A percentile compares a stretch with the other conserved stretches of the same genome.
Evolutionary conservation across 2,329 filamentous ascomycete genomes (phyloP).

Genomic region (Rutstroemia sp.): DNA sequence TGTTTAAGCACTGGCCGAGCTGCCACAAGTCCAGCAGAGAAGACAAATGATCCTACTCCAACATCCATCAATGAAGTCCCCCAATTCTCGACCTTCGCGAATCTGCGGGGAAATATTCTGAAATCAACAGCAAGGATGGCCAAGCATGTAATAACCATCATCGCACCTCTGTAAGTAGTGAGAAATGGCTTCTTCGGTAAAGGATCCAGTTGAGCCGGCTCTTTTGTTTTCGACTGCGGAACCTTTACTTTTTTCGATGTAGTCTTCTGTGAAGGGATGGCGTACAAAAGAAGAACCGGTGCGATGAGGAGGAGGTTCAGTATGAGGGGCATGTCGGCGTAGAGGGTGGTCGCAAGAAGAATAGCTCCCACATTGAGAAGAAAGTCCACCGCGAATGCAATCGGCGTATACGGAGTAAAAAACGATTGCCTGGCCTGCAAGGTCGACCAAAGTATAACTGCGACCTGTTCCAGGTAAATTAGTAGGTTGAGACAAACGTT

Average conservation of each 20-base stretch:
- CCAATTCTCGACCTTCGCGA: constrained; percentile 99
- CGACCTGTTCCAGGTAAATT: constrained; percentile 47
- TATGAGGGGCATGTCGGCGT: constrained; percentile 66
- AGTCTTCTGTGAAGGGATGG: constrained; percentile 34
- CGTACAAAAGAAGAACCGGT: constrained; percentile 56
- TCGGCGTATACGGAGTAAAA: constrained; percentile 66
- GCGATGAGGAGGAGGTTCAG: constrained; percentile 68
- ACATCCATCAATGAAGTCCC: constrained; percentile 98
- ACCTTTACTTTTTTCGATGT: constrained; percentile 43
- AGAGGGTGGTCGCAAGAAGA: constrained; percentile 79
- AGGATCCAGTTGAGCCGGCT: constrained; percentile 34
- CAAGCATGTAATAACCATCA: constrained; percentile 85
- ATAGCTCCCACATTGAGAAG: constrained; percentile 77
- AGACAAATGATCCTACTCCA: constrained; percentile 95
- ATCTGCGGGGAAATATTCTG: constrained; percentile 81
- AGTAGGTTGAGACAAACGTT: constrained; percentile 3
- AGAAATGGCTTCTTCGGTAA: constrained; percentile 86
- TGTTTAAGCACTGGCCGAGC: constrained; percentile 73
- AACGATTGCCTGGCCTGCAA: constrained; percentile 78
- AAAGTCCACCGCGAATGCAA: constrained; percentile 72
- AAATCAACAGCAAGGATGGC: constrained; percentile 98
- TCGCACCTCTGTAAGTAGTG: constrained; percentile 81
- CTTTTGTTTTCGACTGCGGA: constrained; percentile 35
- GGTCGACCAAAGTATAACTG: constrained; percentile 80
- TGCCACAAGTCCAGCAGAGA: constrained; percentile 85